Conservation (phyloP, 1,284 basidiomycete species). For the Puccinia coronata region DNA sequence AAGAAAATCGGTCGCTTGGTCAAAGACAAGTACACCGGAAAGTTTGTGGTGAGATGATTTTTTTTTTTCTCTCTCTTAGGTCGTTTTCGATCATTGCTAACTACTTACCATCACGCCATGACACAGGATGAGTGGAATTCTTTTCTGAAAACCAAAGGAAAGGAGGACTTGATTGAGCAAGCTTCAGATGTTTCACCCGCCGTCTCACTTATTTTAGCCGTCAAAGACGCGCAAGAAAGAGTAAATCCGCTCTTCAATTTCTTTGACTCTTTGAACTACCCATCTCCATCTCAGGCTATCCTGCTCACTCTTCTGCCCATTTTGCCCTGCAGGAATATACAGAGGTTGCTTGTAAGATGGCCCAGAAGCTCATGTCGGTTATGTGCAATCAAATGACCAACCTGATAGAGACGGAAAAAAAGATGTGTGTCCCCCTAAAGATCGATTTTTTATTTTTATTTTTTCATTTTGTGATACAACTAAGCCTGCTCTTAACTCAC, state of each 20-base stretch:
- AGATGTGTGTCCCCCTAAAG: constrained; percentile 63
- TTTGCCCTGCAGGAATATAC: constrained; percentile 18
- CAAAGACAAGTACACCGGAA: constrained; percentile 78
- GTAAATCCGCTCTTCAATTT: neutral
- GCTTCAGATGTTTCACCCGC: constrained; percentile 75
- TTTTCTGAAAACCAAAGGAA: constrained; percentile 60
- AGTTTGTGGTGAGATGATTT: constrained; percentile 77
- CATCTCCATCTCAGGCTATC: neutral
- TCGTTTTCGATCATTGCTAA: constrained; percentile 5
- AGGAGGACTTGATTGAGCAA: constrained; percentile 57
- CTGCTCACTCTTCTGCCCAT: constrained; percentile 18
- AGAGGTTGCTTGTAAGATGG: constrained; percentile 69
- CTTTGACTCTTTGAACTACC: neutral
- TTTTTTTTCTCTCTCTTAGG: constrained; percentile 57
- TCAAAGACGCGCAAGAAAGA: constrained; percentile 83
- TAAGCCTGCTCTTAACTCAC: neutral
- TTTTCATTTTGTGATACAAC: too few relatives aligned
- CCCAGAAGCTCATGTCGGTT: constrained; percentile 79
- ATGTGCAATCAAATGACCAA: constrained; percentile 88
- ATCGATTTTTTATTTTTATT: too few relatives aligned
- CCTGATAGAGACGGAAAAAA: constrained; percentile 85
- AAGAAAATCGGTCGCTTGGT: constrained; percentile 67
- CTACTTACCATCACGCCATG: neutral
- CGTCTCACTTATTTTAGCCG: constrained; percentile 75
- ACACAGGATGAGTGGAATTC: constrained; percentile 57